A percentile compares a stretch with the other conserved stretches of the same genome.
Conservation (phyloP, 345 rosid genomes). For the Populus euphratica region DNA sequence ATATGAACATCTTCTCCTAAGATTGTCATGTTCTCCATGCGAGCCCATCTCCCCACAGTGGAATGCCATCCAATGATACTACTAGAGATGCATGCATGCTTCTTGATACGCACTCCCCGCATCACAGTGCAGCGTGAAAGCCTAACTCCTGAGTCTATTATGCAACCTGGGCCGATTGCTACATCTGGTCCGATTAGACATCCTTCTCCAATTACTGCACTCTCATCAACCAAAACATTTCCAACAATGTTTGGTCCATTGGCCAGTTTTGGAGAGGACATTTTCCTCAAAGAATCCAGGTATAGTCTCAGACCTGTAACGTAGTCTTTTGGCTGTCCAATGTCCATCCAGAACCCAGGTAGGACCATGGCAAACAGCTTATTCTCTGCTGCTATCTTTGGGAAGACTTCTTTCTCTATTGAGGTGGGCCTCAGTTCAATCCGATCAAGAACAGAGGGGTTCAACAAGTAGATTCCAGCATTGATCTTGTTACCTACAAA, state of each 20-base stretch:
- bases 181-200: constrained; percentile 93
- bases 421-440: constrained; percentile 88
- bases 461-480: constrained; percentile 84
- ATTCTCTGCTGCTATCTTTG: constrained; percentile 68
- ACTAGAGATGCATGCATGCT: constrained; percentile 81
- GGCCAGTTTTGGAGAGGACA: constrained; percentile 50
- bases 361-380: constrained; percentile 83
- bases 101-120: constrained; percentile 90
- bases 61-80: constrained; percentile 96
- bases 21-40: constrained; percentile 92
- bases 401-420: constrained; percentile 88
- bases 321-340: constrained; percentile 93
- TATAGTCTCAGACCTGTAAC: constrained; percentile 80
- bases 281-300: constrained; percentile 75
- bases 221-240: constrained; percentile 75
- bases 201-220: constrained; percentile 82
- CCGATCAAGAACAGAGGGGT: constrained; percentile 75
- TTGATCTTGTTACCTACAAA: constrained; percentile 94
- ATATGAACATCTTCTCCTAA: constrained; percentile 93
- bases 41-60: constrained; percentile 82
- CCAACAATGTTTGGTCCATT: constrained; percentile 63
- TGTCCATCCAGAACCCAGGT: constrained; percentile 99
- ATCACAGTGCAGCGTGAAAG: constrained; percentile 84
- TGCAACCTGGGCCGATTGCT: constrained; percentile 85
- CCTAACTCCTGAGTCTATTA: constrained; percentile 82